Base-by-base conservation (phyloP, 2,329 filamentous ascomycete species). In the Paramyrothecium sp. region DNA sequence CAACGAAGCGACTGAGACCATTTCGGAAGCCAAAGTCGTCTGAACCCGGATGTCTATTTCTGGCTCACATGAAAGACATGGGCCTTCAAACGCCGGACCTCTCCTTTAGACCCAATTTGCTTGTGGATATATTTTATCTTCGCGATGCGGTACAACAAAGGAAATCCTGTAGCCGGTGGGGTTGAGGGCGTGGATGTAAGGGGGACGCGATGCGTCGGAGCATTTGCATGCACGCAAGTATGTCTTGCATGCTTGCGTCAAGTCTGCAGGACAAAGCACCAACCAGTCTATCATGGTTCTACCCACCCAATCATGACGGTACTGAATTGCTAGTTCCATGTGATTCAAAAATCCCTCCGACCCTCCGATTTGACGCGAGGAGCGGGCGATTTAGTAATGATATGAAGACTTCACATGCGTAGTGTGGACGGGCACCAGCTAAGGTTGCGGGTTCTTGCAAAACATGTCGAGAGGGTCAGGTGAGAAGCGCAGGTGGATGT, bases 341-440 rank as follows among this genome's bases (percentile, higher is more conserved):
- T n/a, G 17, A 46, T n/a, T 46, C 41, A 21, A 5, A 21, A 46
- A 21, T 46, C 17, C 41, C 13, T n/a, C 41, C 20, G 68, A 51
- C 60, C 56, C 53, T 62, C 63, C 46, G 54, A 63, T 51, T 61
- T 61, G 49, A 69, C 72, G n/a, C 19, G 23, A 22, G n/a, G 23
- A 22, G 47, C 20, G 23, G 47, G 47, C 17, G 17, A 50, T 20
- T n/a, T 21, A 7, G 47, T 23, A 26, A 17, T 33, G 22, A 51
- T 10, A 51, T 30, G 26, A 30, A 30, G 26, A 30, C 26, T 30
- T 30, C 26, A 30, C 26, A 30, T 30, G 26, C 26, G 26, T 30
- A 10, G 26, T 30, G 26, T 30, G 26, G 26, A 30, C 26, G 26
- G 4, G 10, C 10, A 5, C 26, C 26, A 30, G 26, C 26, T 30